These are phyloP conservation scores for Stemphylium vesicarium DNA, from an alignment of 2,329 filamentous ascomycete species.

Conservation along the genomic window DNA sequence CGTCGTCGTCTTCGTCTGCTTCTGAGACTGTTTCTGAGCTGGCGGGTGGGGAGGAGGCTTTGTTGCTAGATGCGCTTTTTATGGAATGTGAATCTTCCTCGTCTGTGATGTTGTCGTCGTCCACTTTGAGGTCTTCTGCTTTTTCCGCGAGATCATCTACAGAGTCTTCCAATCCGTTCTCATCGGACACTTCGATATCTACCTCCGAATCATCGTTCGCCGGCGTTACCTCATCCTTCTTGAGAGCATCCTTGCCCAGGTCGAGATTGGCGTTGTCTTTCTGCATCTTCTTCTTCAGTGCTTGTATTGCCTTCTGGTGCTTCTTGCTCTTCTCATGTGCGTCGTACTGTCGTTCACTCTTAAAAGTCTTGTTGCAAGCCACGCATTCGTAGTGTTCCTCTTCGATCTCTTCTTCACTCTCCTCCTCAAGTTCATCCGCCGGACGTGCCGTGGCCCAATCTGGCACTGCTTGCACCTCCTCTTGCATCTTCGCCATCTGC, in stretches of 20 bases:
- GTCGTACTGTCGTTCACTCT: slow-evolving; percentile 90
- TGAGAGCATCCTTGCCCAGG: slow-evolving; percentile 47
- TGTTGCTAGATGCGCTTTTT: neutral
- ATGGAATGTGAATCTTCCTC: slow-evolving; percentile 17
- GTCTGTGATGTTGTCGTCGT: slow-evolving; percentile 14
- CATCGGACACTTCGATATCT: slow-evolving; percentile 11
- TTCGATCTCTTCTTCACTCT: slow-evolving; percentile 58
- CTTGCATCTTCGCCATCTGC: slow-evolving; percentile 75
- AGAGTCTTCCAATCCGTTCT: slow-evolving; percentile 49
- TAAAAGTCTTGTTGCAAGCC: slow-evolving; percentile 71
- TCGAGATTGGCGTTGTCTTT: slow-evolving; percentile 72
- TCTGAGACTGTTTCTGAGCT: slow-evolving; percentile 8
- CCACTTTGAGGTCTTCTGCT: slow-evolving; percentile 20
- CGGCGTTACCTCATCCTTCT: slow-evolving; percentile 43
- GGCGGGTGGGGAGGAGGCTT: neutral
- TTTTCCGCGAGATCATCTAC: slow-evolving; percentile 26
- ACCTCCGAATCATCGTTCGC: slow-evolving; percentile 39
- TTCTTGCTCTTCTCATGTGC: slow-evolving; percentile 97
- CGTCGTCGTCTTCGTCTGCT: slow-evolving; percentile 32
- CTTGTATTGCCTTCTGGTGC: slow-evolving; percentile 83
- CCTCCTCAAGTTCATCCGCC: slow-evolving; percentile 61
- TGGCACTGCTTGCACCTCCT: slow-evolving; percentile 68
- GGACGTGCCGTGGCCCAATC: slow-evolving; percentile 75
- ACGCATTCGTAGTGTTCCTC: slow-evolving; percentile 67
- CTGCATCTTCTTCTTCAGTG: slow-evolving; percentile 81